A percentile compares a stretch with the other conserved stretches of the same genome.
Evolutionary conservation across 2,329 filamentous ascomycete genomes (phyloP).

Genomic region (Lachnellula subtilissima): DNA sequence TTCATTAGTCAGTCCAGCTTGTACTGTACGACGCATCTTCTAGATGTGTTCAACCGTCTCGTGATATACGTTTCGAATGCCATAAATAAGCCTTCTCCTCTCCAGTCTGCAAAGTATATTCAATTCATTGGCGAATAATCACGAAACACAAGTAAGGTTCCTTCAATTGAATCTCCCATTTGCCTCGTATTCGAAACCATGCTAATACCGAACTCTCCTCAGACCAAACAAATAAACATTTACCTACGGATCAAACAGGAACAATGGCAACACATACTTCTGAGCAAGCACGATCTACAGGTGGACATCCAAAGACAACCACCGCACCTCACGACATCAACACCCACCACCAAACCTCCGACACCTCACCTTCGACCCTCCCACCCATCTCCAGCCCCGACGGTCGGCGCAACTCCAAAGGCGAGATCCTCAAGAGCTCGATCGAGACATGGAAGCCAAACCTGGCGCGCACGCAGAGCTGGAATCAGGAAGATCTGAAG

Average conservation of each 20-base stretch:
- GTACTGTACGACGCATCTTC: too few relatives aligned
- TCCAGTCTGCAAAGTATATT: too few relatives aligned
- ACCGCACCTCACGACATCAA: background rate
- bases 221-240: too few relatives aligned
- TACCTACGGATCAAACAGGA: too few relatives aligned
- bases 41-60: background rate
- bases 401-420: slow-evolving; percentile 21
- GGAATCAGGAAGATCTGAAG: slow-evolving; percentile 28
- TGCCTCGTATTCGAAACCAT: too few relatives aligned
- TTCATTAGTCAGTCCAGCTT: too few relatives aligned
- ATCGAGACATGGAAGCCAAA: slow-evolving; percentile 25
- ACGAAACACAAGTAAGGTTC: too few relatives aligned
- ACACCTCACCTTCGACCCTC: background rate
- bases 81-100: too few relatives aligned
- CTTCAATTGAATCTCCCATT: too few relatives aligned
- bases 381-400: slow-evolving; percentile 16
- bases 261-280: background rate
- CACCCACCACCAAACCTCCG: background rate
- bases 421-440: slow-evolving; percentile 19
- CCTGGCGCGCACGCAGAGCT: slow-evolving; percentile 22
- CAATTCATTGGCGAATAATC: too few relatives aligned
- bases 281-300: background rate
- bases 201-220: too few relatives aligned
- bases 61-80: too few relatives aligned
- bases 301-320: background rate